A percentile compares a stretch with the other conserved stretches of the same genome.
Conservation (phyloP, 2,329 filamentous ascomycete species). For the Boeremia exigua region DNA sequence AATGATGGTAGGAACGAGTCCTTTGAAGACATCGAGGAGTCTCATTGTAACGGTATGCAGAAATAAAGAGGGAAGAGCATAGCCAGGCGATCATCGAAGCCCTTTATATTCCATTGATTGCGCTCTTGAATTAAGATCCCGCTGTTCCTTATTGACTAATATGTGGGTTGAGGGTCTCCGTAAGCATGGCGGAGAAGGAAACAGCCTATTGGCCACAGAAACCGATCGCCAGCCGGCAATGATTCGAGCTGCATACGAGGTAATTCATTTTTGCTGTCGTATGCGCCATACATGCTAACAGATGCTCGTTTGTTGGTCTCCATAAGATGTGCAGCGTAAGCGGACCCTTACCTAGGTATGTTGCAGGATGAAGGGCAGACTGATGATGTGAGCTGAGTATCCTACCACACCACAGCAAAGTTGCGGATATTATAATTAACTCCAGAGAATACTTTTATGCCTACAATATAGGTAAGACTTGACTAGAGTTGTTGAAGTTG, state of each 20-base stretch:
- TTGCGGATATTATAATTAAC: too few species aligned
- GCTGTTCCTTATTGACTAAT: slow-evolving; percentile 6
- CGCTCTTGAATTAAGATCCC: not conserved
- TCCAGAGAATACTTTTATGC: too few species aligned
- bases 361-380: too few species aligned
- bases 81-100: not conserved
- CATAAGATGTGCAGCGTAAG: too few species aligned
- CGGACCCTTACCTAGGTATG: too few species aligned
- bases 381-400: too few species aligned
- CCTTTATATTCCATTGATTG: not conserved
- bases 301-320: too few species aligned
- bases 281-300: not conserved
- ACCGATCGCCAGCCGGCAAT: not conserved
- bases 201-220: not conserved
- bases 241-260: not conserved
- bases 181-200: slow-evolving; percentile 3
- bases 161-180: not conserved
- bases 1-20: not conserved
- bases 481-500: too few species aligned
- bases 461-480: too few species aligned
- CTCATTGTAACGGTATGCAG: not conserved
- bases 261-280: not conserved
- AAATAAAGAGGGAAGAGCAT: not conserved
- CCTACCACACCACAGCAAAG: too few species aligned
- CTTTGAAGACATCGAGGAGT: not conserved